Percentiles rank a stretch among this genome's conserved stretches.
phyloP scores from a whole-genome alignment of 2,329 filamentous ascomycete species.

The Blastomyces percursus region DNA sequence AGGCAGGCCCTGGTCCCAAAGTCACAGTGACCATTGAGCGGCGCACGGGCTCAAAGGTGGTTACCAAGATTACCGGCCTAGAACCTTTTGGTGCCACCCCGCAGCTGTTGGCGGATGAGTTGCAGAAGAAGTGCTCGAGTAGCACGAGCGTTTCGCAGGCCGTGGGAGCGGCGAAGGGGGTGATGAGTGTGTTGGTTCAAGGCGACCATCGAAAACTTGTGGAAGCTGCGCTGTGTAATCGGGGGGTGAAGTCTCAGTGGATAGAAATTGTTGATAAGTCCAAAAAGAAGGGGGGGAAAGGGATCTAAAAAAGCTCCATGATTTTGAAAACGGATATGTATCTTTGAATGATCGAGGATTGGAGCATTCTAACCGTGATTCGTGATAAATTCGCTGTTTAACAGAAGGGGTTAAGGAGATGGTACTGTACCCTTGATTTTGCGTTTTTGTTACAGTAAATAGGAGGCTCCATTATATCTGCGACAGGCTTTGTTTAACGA shows the following conservation, averaged over 20 bases:
- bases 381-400: neutral
- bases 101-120: slow-evolving; percentile 50
- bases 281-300: slow-evolving; percentile 49
- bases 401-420: neutral
- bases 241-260: slow-evolving; percentile 50
- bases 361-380: neutral
- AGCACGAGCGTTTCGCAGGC: slow-evolving; percentile 53
- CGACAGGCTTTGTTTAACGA: no score
- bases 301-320: neutral
- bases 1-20: slow-evolving; percentile 50
- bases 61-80: slow-evolving; percentile 51
- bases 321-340: neutral
- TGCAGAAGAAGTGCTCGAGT: slow-evolving; percentile 58
- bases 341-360: neutral
- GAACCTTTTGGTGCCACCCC: slow-evolving; percentile 53
- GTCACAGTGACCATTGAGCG: slow-evolving; percentile 51
- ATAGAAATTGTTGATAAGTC: slow-evolving; percentile 57
- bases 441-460: neutral
- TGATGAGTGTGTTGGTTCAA: slow-evolving; percentile 58
- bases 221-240: slow-evolving; percentile 47
- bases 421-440: neutral
- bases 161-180: slow-evolving; percentile 50
- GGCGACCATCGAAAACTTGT: slow-evolving; percentile 54
- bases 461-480: no score
- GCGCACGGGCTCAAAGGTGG: slow-evolving; percentile 55